Evolutionary conservation across 805 yeast genomes (phyloP).

Genomic region (Priceomyces haplophilus): DNA sequence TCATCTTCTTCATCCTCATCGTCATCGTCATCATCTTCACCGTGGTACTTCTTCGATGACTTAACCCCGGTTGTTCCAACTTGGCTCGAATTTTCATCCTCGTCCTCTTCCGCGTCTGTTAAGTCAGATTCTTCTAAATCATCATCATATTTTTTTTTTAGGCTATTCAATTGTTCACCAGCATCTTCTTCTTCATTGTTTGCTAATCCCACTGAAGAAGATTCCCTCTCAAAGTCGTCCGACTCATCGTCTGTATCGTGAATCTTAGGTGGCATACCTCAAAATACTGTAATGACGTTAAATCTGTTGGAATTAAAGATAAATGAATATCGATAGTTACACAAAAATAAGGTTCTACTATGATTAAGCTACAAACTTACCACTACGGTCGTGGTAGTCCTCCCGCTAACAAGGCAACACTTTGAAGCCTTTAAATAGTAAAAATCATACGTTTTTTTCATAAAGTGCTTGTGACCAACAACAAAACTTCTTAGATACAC

Average conservation of each 20-base stretch:
- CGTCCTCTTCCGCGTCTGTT: slow-evolving; percentile 10
- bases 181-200: slow-evolving; percentile 12
- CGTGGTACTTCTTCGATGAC: slow-evolving; percentile 9
- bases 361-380: neutral
- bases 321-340: neutral
- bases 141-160: slow-evolving; percentile 5
- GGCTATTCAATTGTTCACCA: slow-evolving; percentile 5
- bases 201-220: slow-evolving; percentile 7
- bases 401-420: no score
- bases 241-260: slow-evolving; percentile 14
- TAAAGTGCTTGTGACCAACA: no score
- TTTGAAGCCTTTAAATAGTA: no score
- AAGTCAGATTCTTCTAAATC: slow-evolving; percentile 11
- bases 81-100: slow-evolving; percentile 8
- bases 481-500: no score
- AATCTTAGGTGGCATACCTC: slow-evolving; percentile 11
- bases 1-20: slow-evolving; percentile 16
- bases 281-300: neutral
- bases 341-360: neutral
- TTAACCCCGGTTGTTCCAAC: slow-evolving; percentile 14
- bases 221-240: slow-evolving; percentile 7
- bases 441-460: no score
- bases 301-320: neutral
- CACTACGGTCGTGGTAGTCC: neutral
- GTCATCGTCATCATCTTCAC: slow-evolving; percentile 11